These are phyloP conservation scores for Solanum chilense DNA, from an alignment of 257 asterid genomes.

Conservation along the genomic window DNA sequence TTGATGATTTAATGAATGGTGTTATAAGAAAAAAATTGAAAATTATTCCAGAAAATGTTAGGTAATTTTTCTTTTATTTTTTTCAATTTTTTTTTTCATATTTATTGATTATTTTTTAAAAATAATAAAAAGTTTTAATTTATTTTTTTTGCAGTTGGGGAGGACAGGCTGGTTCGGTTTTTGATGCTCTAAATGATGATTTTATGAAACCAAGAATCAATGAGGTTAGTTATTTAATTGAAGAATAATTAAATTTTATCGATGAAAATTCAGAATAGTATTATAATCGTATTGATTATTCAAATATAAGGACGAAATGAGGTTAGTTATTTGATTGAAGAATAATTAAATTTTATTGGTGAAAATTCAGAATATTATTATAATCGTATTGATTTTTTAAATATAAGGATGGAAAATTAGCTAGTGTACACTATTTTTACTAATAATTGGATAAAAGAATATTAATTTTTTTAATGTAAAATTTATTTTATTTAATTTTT, in stretches of 20 bases:
- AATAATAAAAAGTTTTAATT: not conserved
- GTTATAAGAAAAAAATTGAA: slow-evolving; percentile 58
- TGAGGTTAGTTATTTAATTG: slow-evolving; percentile 36
- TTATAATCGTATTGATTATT: not conserved
- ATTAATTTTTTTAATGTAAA: not conserved
- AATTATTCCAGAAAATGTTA: slow-evolving; percentile 52
- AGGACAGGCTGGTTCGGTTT: slow-evolving; percentile 48
- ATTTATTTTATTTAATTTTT: not conserved
- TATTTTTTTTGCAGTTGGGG: slow-evolving; percentile 50
- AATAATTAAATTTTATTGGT: not conserved
- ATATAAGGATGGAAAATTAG: not conserved
- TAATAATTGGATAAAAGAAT: not conserved
- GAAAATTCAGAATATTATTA: not conserved
- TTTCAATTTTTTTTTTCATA: not conserved
- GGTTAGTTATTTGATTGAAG: slow-evolving; percentile 22
- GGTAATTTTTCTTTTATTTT: slow-evolving; percentile 17
- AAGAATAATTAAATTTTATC: not conserved
- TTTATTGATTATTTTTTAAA: not conserved
- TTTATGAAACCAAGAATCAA: slow-evolving; percentile 83
- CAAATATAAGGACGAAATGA: not conserved
- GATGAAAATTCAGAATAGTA: not conserved
- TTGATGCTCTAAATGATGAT: slow-evolving; percentile 40
- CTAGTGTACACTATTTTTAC: not conserved
- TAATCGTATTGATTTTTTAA: not conserved
- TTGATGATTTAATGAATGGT: slow-evolving; percentile 64